Percentiles rank a stretch among this genome's conserved stretches.
phyloP scores from a whole-genome alignment of 352 stramenopile genomes.

The Pythium dissotocum region DNA sequence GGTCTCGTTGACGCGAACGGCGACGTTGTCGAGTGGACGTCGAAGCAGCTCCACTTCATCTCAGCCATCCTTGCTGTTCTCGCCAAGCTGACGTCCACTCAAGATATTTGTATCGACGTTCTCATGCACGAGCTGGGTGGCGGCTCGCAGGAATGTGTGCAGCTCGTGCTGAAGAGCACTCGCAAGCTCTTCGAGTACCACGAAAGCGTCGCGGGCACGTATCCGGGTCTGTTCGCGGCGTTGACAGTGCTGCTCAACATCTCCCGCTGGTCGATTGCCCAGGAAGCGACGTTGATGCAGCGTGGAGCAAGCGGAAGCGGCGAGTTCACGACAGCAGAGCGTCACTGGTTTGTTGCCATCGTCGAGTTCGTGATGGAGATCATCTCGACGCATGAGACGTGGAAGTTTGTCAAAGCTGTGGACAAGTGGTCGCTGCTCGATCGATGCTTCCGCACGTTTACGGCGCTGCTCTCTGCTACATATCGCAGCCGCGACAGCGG shows the following conservation, averaged over 20 bases:
- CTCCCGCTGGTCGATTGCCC: constrained; percentile 56
- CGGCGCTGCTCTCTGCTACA: constrained; percentile 44
- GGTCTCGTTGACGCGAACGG: constrained; percentile 12
- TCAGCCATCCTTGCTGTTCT: constrained; percentile 44
- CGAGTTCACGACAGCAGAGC: constrained; percentile 26
- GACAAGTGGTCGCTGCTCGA: constrained; percentile 51
- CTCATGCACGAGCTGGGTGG: constrained; percentile 49
- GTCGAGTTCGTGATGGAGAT: constrained; percentile 65
- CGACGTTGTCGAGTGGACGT: constrained; percentile 29
- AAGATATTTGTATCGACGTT: constrained; percentile 38
- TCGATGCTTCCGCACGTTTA: constrained; percentile 55
- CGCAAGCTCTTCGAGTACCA: constrained; percentile 66
- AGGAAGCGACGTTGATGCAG: constrained; percentile 34
- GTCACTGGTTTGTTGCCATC: constrained; percentile 51
- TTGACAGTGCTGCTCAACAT: constrained; percentile 60
- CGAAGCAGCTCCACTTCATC: constrained; percentile 48
- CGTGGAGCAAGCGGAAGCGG: constrained; percentile 1
- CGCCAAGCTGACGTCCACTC: constrained; percentile 36
- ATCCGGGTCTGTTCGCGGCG: constrained; percentile 50
- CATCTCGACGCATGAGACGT: constrained; percentile 60
- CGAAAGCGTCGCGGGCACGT: constrained; percentile 51
- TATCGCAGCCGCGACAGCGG: constrained; percentile 38
- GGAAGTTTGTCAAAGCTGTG: constrained; percentile 46
- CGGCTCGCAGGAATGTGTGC: constrained; percentile 56
- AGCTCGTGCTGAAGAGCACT: constrained; percentile 48